Conservation (phyloP, 495 filamentous ascomycete genomes). For the Penicillium paradoxum region DNA sequence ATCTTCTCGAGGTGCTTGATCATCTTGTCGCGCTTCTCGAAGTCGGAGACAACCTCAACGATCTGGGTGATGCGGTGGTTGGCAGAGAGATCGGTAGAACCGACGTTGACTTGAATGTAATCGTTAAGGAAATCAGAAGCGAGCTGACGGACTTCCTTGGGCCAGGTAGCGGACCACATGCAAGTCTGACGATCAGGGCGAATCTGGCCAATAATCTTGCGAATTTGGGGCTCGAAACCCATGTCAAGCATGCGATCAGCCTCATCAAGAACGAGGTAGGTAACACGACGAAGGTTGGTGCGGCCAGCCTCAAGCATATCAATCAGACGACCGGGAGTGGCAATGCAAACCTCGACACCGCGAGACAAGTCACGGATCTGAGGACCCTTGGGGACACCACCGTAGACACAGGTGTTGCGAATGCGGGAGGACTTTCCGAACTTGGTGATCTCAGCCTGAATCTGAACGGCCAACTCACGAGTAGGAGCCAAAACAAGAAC, state of each 20-base stretch:
- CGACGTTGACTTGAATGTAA: conserved; percentile 99
- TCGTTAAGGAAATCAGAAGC: conserved; percentile 93
- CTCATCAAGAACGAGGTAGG: conserved; percentile 96
- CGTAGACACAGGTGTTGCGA: conserved; percentile 98
- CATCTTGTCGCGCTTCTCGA: conserved; percentile 97
- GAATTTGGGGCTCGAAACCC: conserved; percentile 99
- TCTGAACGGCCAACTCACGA: conserved; percentile 96
- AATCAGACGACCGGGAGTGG: conserved; percentile 93
- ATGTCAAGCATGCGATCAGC: conserved; percentile 99
- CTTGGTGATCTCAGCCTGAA: conserved; percentile 99
- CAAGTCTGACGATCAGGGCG: conserved; percentile 97
- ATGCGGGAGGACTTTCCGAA: conserved; percentile 98
- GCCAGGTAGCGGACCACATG: conserved; percentile 99
- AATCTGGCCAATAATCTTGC: conserved; percentile 96
- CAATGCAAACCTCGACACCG: conserved; percentile 96
- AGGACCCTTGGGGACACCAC: conserved; percentile 93
- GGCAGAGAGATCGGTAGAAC: conserved; percentile 92
- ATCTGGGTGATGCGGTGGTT: conserved; percentile 98
- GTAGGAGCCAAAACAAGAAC: conserved; percentile 93
- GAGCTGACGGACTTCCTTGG: conserved; percentile 94
- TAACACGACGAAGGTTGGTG: conserved; percentile 97
- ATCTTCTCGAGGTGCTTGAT: conserved; percentile 97
- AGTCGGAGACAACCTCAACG: conserved; percentile 90
- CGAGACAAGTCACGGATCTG: conserved; percentile 92
- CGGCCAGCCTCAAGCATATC: conserved; percentile 98